Base-by-base conservation (phyloP, 352 stramenopile genomes). In the Blastocystis sp. region DNA sequence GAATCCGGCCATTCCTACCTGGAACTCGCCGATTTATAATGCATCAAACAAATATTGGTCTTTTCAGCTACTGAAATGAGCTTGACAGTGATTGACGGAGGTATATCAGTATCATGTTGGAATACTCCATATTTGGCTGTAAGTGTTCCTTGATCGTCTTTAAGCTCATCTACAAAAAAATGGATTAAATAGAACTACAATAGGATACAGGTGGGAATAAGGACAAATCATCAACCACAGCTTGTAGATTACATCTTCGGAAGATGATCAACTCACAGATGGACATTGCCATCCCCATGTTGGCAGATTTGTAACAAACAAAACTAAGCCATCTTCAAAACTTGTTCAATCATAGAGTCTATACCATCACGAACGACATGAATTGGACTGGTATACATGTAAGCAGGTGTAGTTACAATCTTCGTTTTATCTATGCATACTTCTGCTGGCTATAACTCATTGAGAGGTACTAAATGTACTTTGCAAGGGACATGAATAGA, bases 331-430 rank as follows among this genome's bases (percentile, higher is more conserved):
- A 84, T 40, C 48, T 84, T 66, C 42, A 84, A 30, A 22, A 92
- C 78, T 27, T 87, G 78, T 33, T 91, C 70, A 19, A 92, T 62
- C 64, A 92, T 91, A 42, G 84, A 66, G 53, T 89, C 89, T 17
- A 92, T 76, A 24, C 87, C 90, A 22, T 92, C 84, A 40, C 90
- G 73, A 22, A 92, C 89, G 40, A 79, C 59, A 30, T 90, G 57
- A 27, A 90, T 90, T 30, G 73, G 79, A 22, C 53, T 79, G 22
- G 82, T 81, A 80, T 91, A 76, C 90, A 92, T 92, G 64, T 92
- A 92, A 19, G 90, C 90, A 0, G 90, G 76, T 42, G 87, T 88
- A 5, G 90, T 90, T n/a, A 92, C 90, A 48, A 92, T 89, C 60
- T 90, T 89, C 70, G 57, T 91, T 57, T 87, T 90, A 62, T 91